Base-by-base conservation (phyloP, 805 yeast species). In the Diddensiella santjacobensis region DNA sequence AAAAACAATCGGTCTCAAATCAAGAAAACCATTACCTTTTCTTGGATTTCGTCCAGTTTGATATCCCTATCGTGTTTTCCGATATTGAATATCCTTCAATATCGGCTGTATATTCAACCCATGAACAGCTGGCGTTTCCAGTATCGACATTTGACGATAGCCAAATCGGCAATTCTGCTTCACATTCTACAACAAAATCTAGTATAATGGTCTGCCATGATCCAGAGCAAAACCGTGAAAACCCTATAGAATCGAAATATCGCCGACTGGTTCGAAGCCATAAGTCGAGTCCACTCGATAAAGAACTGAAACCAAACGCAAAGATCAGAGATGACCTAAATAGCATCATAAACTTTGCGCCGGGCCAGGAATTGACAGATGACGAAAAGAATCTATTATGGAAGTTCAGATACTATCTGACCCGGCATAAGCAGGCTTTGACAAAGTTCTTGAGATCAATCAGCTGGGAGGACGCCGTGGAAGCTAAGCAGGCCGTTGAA, bases 181-280 rank as follows among this genome's bases (percentile, higher is more conserved):
- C 20, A 8, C 8, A 8, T 8, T 30, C n/a, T 17, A 17, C 23
- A 22, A 23, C 22, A 29, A 8, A 44, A 44, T 10, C 44, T 6
- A 24, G 40, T 23, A 49, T 64, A 15, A 58, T 64, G 49, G 58
- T 57, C 24, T 74, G 83, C 15, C 80, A 78, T 60, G 93, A 85
- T 57, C 89, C 89, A 0, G 91, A 85, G 54, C 81, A 78, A 57
- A 71, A 67, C 51, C 68, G 72, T 18, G 79, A 76, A 51, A 95
- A 91, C 58, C 96, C 96, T 1, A 83, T 93, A 19, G 98, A 93
- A 61, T 76, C 81, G 54, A 93, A 91, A 63, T 88, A 84, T 61
- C 80, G 96, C 55, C 80, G 84, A 49, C 68, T 91, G 45, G 93
- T 90, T 54, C 83, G 97, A 65, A 79, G 85, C 42, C 87, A 90